Percentiles rank a stretch among this genome's conserved stretches.
phyloP scores from a whole-genome alignment of 2,329 filamentous ascomycete species.

The Colletotrichum coccodes region DNA sequence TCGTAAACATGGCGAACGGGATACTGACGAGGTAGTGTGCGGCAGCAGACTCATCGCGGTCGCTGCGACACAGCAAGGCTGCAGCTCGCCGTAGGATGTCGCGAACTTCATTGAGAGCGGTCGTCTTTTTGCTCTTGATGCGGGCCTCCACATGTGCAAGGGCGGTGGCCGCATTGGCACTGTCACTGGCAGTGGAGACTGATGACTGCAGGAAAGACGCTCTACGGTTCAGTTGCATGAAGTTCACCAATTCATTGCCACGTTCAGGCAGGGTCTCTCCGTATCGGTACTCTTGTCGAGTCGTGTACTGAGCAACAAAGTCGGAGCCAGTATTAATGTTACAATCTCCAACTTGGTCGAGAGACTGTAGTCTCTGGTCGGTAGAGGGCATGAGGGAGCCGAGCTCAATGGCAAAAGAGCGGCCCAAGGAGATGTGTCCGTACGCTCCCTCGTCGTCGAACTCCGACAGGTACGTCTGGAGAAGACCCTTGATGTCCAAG shows the following conservation, averaged over 20 bases:
- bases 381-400: conserved; percentile 86
- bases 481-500: conserved; percentile 90
- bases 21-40: conserved; percentile 91
- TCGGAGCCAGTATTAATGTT: conserved; percentile 93
- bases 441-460: conserved; percentile 92
- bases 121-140: conserved; percentile 73
- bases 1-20: conserved; percentile 92
- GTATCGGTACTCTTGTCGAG: conserved; percentile 93
- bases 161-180: conserved; percentile 69
- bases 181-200: conserved; percentile 62
- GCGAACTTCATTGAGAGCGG: conserved; percentile 79
- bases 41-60: conserved; percentile 80
- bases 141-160: conserved; percentile 79
- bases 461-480: conserved; percentile 96
- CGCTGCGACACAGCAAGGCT: conserved; percentile 83
- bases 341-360: conserved; percentile 78
- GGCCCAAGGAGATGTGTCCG: conserved; percentile 89
- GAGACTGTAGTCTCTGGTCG: conserved; percentile 85
- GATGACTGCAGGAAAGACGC: conserved; percentile 62
- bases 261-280: conserved; percentile 79
- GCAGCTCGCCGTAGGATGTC: conserved; percentile 87
- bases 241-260: conserved; percentile 72
- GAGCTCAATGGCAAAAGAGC: conserved; percentile 94
- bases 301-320: conserved; percentile 97
- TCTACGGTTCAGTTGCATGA: conserved; percentile 65